Conservation (phyloP, 202 grass and related monocot genomes). For the Zoysia matrella region DNA sequence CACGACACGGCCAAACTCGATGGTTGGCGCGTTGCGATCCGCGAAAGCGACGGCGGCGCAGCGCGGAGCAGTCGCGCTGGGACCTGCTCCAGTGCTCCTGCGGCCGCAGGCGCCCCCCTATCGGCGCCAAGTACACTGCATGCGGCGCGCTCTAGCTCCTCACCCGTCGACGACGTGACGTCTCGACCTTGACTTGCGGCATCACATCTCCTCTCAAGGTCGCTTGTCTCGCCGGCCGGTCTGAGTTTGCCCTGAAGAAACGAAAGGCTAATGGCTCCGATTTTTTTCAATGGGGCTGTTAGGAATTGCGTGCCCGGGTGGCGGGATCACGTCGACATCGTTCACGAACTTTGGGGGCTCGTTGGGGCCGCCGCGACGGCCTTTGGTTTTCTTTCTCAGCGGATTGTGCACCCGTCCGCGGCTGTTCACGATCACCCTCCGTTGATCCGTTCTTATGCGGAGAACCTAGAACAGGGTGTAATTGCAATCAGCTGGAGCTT, state of each 20-base stretch:
- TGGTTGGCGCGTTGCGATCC: constrained; percentile 55
- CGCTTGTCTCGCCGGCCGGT: too few species aligned
- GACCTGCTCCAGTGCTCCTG: neutral
- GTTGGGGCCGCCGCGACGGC: neutral
- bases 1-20: constrained; percentile 30
- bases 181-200: constrained; percentile 36
- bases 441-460: neutral
- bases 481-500: too few species aligned
- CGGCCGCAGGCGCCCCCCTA: neutral
- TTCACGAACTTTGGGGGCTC: constrained; percentile 12
- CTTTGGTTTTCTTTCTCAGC: constrained; percentile 1
- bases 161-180: constrained; percentile 37
- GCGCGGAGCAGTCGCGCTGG: constrained; percentile 11
- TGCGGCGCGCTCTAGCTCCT: neutral
- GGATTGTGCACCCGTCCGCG: neutral
- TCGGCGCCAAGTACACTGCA: constrained; percentile 44
- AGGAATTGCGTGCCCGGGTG: neutral
- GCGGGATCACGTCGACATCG: neutral
- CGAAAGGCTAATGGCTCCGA: too few species aligned
- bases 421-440: neutral
- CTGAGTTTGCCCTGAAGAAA: too few species aligned
- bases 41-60: constrained; percentile 36
- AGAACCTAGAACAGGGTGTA: neutral
- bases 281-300: too few species aligned
- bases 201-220: neutral